A percentile compares a stretch with the other conserved stretches of the same genome.
These are phyloP conservation scores for Suhomyces faveliae DNA, from an alignment of 805 yeast species.

Conservation along the genomic window DNA sequence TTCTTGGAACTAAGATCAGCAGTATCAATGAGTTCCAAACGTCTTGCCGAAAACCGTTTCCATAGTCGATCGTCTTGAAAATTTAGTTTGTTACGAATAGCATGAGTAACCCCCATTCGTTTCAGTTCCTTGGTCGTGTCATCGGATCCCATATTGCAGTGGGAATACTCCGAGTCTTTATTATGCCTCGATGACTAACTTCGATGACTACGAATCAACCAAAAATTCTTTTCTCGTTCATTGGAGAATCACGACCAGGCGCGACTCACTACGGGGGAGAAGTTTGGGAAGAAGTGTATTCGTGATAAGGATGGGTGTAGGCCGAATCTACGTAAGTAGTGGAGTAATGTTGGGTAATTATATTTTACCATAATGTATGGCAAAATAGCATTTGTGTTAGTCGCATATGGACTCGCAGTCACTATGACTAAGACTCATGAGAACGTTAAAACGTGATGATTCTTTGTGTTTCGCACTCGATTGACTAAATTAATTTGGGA, in stretches of 20 bases:
- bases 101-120: conserved; percentile 53
- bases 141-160: conserved; percentile 1
- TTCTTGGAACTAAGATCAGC: conserved; percentile 61
- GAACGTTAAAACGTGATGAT: neutral
- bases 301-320: neutral
- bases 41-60: conserved; percentile 87
- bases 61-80: conserved; percentile 82
- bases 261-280: neutral
- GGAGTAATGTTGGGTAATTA: neutral
- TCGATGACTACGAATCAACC: conserved; percentile 12
- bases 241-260: neutral
- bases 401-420: neutral
- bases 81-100: conserved; percentile 59
- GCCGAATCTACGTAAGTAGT: neutral
- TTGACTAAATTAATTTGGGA: no score
- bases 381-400: neutral
- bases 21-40: conserved; percentile 85
- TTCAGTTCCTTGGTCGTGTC: conserved; percentile 10
- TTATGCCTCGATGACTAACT: conserved; percentile 2
- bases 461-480: neutral
- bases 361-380: neutral
- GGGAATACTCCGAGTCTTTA: neutral
- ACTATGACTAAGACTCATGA: neutral
- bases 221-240: conserved; percentile 2
- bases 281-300: neutral